Conservation (phyloP, 331 rosid species). For the Spiraea crenata region DNA sequence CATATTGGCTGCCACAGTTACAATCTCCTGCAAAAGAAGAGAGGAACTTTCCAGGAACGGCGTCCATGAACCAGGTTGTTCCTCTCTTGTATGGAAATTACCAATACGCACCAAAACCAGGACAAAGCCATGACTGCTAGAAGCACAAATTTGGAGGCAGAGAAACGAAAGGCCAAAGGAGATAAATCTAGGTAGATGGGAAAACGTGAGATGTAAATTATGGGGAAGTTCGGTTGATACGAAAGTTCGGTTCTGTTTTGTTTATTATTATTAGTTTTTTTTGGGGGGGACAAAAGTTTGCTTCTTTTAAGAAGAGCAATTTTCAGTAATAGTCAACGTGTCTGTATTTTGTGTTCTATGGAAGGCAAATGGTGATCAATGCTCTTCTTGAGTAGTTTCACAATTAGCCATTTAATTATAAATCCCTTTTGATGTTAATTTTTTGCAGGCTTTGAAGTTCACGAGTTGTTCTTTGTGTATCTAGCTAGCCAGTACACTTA, state of each 20-base stretch:
- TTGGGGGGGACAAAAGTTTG: too few species aligned
- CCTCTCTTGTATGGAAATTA: constrained; percentile 64
- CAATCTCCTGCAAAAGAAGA: constrained; percentile 50
- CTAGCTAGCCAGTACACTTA: not conserved
- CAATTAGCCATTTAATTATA: too few species aligned
- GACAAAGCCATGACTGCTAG: constrained; percentile 39
- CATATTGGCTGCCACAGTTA: constrained; percentile 74
- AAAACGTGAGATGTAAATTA: not conserved
- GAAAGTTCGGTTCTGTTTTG: too few species aligned
- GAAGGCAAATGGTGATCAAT: not conserved
- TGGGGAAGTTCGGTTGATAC: too few species aligned
- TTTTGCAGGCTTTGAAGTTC: too few species aligned
- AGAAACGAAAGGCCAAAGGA: constrained; percentile 44
- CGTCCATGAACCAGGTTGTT: constrained; percentile 62
- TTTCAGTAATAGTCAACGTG: not conserved
- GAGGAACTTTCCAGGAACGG: constrained; percentile 70
- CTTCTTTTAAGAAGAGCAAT: not conserved
- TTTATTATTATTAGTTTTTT: too few species aligned
- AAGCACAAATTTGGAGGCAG: constrained; percentile 38
- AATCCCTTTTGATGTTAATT: not conserved
- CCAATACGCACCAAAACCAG: constrained; percentile 35
- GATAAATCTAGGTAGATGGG: constrained; percentile 23
- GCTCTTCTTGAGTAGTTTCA: too few species aligned
- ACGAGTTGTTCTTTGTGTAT: not conserved
- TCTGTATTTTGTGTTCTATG: not conserved